Conservation (phyloP, 1,284 basidiomycete species). For the Pseudozyma sp. region DNA sequence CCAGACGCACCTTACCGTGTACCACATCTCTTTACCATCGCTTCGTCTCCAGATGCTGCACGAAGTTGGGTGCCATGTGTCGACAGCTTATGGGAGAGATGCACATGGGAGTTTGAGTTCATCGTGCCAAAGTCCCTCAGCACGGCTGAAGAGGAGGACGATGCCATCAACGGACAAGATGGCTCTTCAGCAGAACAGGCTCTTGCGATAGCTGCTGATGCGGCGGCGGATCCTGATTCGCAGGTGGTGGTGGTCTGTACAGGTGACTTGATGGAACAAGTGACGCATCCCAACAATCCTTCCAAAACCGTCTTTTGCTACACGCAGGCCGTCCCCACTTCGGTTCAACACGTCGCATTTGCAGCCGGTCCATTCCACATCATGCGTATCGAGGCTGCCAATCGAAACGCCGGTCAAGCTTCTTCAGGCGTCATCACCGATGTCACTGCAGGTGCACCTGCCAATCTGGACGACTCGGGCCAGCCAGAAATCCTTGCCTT, state of each 20-base stretch:
- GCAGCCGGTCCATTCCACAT: conserved; percentile 88
- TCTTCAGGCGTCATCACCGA: conserved; percentile 73
- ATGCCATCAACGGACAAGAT: conserved; percentile 6
- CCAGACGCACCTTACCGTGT: conserved; percentile 84
- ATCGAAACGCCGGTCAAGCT: conserved; percentile 72
- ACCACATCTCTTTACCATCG: conserved; percentile 88
- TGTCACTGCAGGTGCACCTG: conserved; percentile 18
- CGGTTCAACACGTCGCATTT: conserved; percentile 94
- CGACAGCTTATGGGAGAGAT: conserved; percentile 94
- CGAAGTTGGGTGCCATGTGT: conserved; percentile 97
- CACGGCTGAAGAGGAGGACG: conserved; percentile 33
- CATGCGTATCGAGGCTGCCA: conserved; percentile 39
- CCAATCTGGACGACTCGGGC: conserved; percentile 40
- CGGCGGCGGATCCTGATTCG: conserved; percentile 61
- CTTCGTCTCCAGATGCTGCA: conserved; percentile 87
- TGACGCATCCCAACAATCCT: conserved; percentile 92
- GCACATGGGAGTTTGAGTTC: conserved; percentile 98
- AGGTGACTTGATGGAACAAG: conserved; percentile 75
- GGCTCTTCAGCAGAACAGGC: conserved; percentile 15
- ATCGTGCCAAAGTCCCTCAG: conserved; percentile 81
- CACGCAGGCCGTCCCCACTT: conserved; percentile 86
- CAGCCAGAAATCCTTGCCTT: conserved; percentile 92
- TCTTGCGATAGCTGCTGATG: conserved; percentile 8
- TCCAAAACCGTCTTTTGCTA: conserved; percentile 95
- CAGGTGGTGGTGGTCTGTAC: conserved; percentile 84